Evolutionary conservation across 1,284 basidiomycete species (phyloP).

Genomic region (Cutaneotrichosporon arboriforme): DNA sequence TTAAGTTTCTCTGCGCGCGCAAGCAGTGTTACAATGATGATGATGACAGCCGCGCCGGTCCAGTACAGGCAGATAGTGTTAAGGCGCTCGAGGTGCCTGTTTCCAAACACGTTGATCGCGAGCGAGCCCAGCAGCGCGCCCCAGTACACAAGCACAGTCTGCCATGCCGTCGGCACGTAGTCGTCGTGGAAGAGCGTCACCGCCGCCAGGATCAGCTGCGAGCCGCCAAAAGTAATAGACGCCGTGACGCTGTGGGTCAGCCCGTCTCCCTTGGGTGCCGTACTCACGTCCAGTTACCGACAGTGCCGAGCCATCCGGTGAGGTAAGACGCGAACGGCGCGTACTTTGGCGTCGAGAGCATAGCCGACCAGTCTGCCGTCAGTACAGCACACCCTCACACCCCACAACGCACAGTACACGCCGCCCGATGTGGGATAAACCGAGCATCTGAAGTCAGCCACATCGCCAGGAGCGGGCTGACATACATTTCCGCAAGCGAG

Average conservation of each 20-base stretch:
- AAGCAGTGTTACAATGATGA: slow-evolving; percentile 50
- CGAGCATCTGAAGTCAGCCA: slow-evolving; percentile 38
- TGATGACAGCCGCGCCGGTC: slow-evolving; percentile 48
- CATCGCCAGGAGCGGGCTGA: background rate
- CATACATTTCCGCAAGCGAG: slow-evolving; percentile 49
- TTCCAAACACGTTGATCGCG: slow-evolving; percentile 45
- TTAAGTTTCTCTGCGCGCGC: slow-evolving; percentile 46
- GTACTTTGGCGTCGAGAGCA: slow-evolving; percentile 49
- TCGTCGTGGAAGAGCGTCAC: slow-evolving; percentile 48
- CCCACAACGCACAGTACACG: slow-evolving; percentile 44
- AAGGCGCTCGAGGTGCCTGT: slow-evolving; percentile 41
- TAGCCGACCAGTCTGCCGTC: slow-evolving; percentile 47
- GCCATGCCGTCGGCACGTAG: slow-evolving; percentile 48
- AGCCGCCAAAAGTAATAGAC: slow-evolving; percentile 52
- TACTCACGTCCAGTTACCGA: slow-evolving; percentile 51
- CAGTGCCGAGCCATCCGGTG: slow-evolving; percentile 51
- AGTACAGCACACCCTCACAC: background rate
- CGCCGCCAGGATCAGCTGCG: slow-evolving; percentile 51
- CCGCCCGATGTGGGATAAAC: slow-evolving; percentile 51
- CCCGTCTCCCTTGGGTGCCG: background rate
- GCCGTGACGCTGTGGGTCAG: slow-evolving; percentile 40
- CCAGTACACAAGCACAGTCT: slow-evolving; percentile 50
- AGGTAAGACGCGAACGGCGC: slow-evolving; percentile 48
- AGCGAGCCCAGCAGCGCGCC: slow-evolving; percentile 45
- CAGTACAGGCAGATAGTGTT: slow-evolving; percentile 50